These are phyloP conservation scores for Hericium rajendrae DNA, from an alignment of 768 basidiomycete species.

Conservation along the genomic window DNA sequence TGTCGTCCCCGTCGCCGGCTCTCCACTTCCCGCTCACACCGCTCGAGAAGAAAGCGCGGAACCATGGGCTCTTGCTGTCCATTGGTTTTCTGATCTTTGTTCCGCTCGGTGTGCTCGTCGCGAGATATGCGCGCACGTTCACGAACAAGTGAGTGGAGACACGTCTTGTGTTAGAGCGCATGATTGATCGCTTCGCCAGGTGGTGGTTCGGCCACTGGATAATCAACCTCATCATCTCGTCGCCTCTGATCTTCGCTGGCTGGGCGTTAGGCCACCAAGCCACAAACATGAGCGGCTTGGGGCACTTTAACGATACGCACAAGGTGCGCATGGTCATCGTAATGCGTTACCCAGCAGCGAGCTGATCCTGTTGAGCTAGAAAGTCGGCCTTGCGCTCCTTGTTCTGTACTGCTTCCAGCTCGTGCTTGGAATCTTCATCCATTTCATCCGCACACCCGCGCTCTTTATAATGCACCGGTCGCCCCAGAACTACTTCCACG, in stretches of 20 bases:
- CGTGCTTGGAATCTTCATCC: constrained; percentile 16
- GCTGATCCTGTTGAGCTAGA: constrained; percentile 2
- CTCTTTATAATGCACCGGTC: constrained; percentile 8
- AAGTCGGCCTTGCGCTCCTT: constrained; percentile 17
- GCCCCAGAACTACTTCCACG: constrained; percentile 22
- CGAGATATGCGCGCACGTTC: constrained; percentile 17
- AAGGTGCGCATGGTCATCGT: constrained; percentile 5
- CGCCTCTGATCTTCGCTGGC: constrained; percentile 19
- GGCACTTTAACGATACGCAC: constrained; percentile 15
- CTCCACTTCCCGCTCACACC: constrained; percentile 4
- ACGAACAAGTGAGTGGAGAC: constrained; percentile 3
- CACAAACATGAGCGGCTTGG: constrained; percentile 1
- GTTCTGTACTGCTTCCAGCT: constrained; percentile 19
- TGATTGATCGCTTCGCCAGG: background rate
- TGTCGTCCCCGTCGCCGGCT: background rate
- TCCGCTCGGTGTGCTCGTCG: constrained; percentile 16
- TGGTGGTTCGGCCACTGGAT: constrained; percentile 21
- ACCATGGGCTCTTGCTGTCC: constrained; percentile 16
- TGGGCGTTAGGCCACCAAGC: constrained; percentile 11
- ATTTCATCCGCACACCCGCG: constrained; percentile 18
- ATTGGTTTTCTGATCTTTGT: constrained; percentile 18
- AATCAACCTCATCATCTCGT: constrained; percentile 16
- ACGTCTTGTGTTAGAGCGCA: background rate
- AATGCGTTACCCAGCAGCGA: background rate
- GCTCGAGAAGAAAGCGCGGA: constrained; percentile 4